phyloP scores from a whole-genome alignment of 2,329 filamentous ascomycete species.

The Talaromyces sp. region DNA sequence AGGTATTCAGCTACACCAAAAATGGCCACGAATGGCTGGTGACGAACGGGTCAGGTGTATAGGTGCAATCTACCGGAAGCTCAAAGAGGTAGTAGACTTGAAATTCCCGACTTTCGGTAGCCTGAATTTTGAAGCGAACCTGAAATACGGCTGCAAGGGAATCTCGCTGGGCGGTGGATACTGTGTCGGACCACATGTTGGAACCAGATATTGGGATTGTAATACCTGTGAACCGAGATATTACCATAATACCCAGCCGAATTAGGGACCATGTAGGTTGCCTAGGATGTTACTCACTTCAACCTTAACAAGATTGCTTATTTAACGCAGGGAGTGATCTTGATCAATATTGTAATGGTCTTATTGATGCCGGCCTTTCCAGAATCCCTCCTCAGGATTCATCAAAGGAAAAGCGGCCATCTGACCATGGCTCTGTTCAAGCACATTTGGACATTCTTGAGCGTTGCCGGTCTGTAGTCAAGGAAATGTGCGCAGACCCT shows the following conservation, averaged over 20 bases:
- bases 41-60: slow-evolving; percentile 27
- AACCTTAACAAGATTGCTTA: background rate
- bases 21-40: slow-evolving; percentile 32
- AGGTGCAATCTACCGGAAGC: slow-evolving; percentile 13
- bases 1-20: slow-evolving; percentile 32
- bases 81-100: slow-evolving; percentile 26
- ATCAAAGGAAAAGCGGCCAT: slow-evolving; percentile 23
- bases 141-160: background rate
- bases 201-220: slow-evolving; percentile 27
- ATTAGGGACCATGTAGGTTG: slow-evolving; percentile 41
- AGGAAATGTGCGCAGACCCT: slow-evolving; percentile 28
- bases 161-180: slow-evolving; percentile 30
- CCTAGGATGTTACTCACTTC: background rate
- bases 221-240: slow-evolving; percentile 26
- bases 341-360: slow-evolving; percentile 33
- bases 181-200: slow-evolving; percentile 34
- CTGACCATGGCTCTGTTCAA: slow-evolving; percentile 36
- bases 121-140: slow-evolving; percentile 22
- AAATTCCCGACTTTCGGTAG: slow-evolving; percentile 32
- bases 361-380: slow-evolving; percentile 40
- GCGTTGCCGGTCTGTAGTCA: slow-evolving; percentile 28
- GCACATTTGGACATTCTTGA: slow-evolving; percentile 35
- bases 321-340: slow-evolving; percentile 34
- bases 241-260: slow-evolving; percentile 32
- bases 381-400: slow-evolving; percentile 30